phyloP scores from a whole-genome alignment of 2,329 filamentous ascomycete species.

The Ascomycota sp. region DNA sequence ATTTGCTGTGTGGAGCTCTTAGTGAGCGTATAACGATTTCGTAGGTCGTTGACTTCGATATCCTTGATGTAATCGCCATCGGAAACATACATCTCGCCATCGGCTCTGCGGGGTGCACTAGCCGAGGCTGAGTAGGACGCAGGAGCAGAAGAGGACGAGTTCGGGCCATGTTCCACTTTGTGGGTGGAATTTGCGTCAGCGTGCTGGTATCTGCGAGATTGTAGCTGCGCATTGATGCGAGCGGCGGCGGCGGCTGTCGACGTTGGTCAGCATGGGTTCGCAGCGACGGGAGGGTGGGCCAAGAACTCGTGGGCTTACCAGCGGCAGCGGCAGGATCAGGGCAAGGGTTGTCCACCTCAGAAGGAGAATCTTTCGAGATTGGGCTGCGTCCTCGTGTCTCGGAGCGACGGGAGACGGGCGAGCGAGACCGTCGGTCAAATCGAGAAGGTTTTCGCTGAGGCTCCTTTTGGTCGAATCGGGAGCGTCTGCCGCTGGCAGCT shows the following conservation, averaged over 20 bases:
- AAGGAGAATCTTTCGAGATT: conserved; percentile 23
- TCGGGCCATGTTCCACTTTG: conserved; percentile 24
- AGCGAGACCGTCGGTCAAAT: conserved; percentile 82
- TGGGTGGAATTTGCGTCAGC: conserved; percentile 70
- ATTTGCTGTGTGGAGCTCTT: conserved; percentile 96
- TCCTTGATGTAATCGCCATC: conserved; percentile 98
- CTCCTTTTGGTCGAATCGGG: conserved; percentile 83
- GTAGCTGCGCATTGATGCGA: conserved; percentile 61
- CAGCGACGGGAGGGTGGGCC: background rate
- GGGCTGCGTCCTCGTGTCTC: conserved; percentile 64
- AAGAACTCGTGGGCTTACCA: conserved; percentile 25
- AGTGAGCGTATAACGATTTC: conserved; percentile 89
- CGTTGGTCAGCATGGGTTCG: conserved; percentile 3
- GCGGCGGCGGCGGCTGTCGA: conserved; percentile 62
- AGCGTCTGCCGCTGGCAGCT: conserved; percentile 52
- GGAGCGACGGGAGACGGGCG: conserved; percentile 43
- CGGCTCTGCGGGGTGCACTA: conserved; percentile 33
- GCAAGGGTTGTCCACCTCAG: conserved; percentile 25
- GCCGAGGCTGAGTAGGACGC: conserved; percentile 11
- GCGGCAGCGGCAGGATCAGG: conserved; percentile 56
- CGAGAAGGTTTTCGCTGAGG: conserved; percentile 55
- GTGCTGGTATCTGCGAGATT: conserved; percentile 74
- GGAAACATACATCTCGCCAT: conserved; percentile 76
- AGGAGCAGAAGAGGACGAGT: conserved; percentile 9
- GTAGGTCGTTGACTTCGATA: conserved; percentile 93